Evolutionary conservation across 1,139 yeast genomes (phyloP).

Genomic region (Kurtzmaniella quercitrusa): DNA sequence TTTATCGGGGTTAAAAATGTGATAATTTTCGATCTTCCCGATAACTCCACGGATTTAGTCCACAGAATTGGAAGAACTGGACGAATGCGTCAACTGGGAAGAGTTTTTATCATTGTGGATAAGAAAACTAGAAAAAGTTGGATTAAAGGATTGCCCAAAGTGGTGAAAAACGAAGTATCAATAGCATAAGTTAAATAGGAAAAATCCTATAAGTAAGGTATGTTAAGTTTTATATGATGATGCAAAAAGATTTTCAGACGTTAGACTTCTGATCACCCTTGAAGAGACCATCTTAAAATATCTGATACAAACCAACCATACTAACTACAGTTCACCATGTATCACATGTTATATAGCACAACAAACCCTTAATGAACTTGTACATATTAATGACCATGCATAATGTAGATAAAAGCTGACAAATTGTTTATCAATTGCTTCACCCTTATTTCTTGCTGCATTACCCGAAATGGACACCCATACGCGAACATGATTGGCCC

Average conservation of each 20-base stretch:
- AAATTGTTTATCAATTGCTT: neutral
- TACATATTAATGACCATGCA: neutral
- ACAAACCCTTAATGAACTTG: neutral
- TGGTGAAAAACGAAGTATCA: slow-evolving; percentile 51
- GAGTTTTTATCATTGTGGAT: slow-evolving; percentile 73
- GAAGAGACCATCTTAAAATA: slow-evolving; percentile 6
- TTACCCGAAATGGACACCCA: neutral
- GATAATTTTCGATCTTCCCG: slow-evolving; percentile 80
- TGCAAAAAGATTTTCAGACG: slow-evolving; percentile 22
- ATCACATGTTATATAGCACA: neutral
- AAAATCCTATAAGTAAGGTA: too few species aligned
- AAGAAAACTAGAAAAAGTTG: slow-evolving; percentile 67
- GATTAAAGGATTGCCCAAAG: slow-evolving; percentile 79
- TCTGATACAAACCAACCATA: slow-evolving; percentile 3
- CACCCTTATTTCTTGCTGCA: neutral
- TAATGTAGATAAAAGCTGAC: neutral
- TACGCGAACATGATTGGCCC: slow-evolving; percentile 2
- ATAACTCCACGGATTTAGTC: slow-evolving; percentile 76
- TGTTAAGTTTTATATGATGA: slow-evolving; percentile 23
- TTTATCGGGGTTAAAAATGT: slow-evolving; percentile 81
- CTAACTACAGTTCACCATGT: neutral
- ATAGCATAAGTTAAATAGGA: slow-evolving; percentile 36
- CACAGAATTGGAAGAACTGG: slow-evolving; percentile 96
- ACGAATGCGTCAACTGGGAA: slow-evolving; percentile 82
- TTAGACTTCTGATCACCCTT: slow-evolving; percentile 22